A percentile compares a stretch with the other conserved stretches of the same genome.
Evolutionary conservation across 2,329 filamentous ascomycete species (phyloP).

Genomic region (Aschersonia sp.): DNA sequence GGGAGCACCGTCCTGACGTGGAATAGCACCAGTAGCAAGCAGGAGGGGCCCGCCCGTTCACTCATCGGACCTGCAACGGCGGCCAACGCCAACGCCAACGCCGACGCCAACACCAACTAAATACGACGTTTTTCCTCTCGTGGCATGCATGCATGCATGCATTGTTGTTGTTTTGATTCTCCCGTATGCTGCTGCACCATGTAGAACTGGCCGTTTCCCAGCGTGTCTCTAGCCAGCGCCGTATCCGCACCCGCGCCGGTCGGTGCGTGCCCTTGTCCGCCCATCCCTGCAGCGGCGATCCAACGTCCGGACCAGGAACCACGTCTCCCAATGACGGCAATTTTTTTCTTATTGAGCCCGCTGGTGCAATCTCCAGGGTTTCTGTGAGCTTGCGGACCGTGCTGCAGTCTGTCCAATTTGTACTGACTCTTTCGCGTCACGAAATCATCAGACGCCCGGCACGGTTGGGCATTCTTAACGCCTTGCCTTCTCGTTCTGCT

Average conservation of each 20-base stretch:
- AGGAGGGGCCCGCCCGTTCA: too few species aligned
- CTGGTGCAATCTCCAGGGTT: slow-evolving; percentile 7
- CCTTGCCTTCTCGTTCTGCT: not conserved
- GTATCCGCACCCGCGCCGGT: not conserved
- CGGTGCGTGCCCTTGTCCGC: not conserved
- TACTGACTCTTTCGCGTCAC: not conserved
- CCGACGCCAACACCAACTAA: too few species aligned
- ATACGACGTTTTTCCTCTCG: too few species aligned
- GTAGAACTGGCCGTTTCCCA: not conserved
- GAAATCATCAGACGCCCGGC: not conserved
- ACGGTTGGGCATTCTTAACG: slow-evolving; percentile 1
- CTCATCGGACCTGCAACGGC: too few species aligned
- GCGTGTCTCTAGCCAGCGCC: not conserved
- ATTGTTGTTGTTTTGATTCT: not conserved
- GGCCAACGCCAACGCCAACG: too few species aligned
- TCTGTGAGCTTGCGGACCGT: not conserved
- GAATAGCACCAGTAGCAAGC: too few species aligned
- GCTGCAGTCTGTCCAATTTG: slow-evolving; percentile 3
- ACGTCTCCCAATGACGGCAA: not conserved
- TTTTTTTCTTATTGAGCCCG: too few species aligned
- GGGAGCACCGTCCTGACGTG: too few species aligned
- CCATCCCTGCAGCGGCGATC: slow-evolving; percentile 19
- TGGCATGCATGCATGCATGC: too few species aligned
- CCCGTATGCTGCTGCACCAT: too few species aligned
- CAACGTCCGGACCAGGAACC: slow-evolving; percentile 10